phyloP scores from a whole-genome alignment of 129 eudicot species.

The Scalesia atractyloides region DNA sequence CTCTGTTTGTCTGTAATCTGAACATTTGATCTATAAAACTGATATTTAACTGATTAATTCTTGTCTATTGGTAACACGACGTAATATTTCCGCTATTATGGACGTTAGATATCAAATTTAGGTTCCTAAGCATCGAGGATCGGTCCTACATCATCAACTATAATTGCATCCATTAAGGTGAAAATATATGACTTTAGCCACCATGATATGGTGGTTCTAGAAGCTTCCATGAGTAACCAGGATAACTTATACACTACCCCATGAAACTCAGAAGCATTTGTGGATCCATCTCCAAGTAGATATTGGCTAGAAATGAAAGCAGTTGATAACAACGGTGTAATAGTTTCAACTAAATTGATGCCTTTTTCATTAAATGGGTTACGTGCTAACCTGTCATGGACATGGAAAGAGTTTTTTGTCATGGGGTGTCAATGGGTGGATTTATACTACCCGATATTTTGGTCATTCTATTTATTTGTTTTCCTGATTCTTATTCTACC shows the following conservation, averaged over 20 bases:
- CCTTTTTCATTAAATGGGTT: slow-evolving; percentile 77
- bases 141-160: too few species aligned
- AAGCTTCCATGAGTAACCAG: slow-evolving; percentile 54
- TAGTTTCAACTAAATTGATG: slow-evolving; percentile 54
- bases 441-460: slow-evolving; percentile 73
- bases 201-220: slow-evolving; percentile 55
- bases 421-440: slow-evolving; percentile 93
- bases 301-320: slow-evolving; percentile 75
- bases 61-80: too few species aligned
- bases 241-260: slow-evolving; percentile 58
- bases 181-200: slow-evolving; percentile 67
- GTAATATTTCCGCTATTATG: too few species aligned
- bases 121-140: too few species aligned
- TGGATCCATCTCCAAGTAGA: slow-evolving; percentile 73
- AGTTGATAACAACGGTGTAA: slow-evolving; percentile 40
- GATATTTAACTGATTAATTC: too few species aligned
- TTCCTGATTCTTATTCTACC: slow-evolving; percentile 62
- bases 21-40: too few species aligned
- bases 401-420: slow-evolving; percentile 74
- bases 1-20: too few species aligned
- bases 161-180: slow-evolving; percentile 61
- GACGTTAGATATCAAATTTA: too few species aligned
- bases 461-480: slow-evolving; percentile 43
- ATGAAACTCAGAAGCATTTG: slow-evolving; percentile 70
- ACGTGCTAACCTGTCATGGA: slow-evolving; percentile 63